Evolutionary conservation across 345 rosid species (phyloP).

Genomic region (Eucalyptus erythrocorys): DNA sequence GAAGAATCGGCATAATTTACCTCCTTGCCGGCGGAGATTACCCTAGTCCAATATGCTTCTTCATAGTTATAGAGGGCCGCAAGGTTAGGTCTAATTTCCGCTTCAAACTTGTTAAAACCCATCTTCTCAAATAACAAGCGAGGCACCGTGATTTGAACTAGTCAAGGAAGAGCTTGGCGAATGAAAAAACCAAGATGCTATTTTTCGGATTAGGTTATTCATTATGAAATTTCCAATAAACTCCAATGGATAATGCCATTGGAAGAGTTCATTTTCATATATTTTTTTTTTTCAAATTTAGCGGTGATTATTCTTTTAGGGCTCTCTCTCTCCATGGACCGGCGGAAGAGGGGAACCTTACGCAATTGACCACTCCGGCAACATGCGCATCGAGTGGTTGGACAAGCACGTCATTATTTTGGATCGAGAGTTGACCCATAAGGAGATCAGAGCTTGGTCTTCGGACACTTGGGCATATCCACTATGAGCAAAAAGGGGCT

Average conservation of each 20-base stretch:
- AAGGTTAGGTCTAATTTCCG: neutral
- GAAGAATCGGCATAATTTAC: neutral
- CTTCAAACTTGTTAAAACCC: neutral
- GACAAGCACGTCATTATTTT: neutral
- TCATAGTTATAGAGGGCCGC: neutral
- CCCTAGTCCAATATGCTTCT: neutral
- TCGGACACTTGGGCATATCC: neutral
- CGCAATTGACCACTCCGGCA: neutral
- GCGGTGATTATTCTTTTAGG: neutral
- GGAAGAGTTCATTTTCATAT: neutral
- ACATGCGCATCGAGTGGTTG: neutral
- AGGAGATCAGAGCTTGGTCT: neutral
- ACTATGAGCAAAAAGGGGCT: neutral
- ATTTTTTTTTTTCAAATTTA: neutral
- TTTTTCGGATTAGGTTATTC: neutral
- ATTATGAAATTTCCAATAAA: neutral
- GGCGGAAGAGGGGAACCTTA: neutral
- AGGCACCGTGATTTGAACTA: neutral
- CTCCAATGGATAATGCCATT: neutral
- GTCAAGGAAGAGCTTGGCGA: neutral
- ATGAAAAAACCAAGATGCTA: neutral
- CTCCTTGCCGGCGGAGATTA: neutral
- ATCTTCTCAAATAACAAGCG: neutral
- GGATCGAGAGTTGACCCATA: neutral
- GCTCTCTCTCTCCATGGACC: neutral